A percentile compares a stretch with the other conserved stretches of the same genome.
Conservation (phyloP, 306 rosid species). For the Cucurbita pepo region DNA sequence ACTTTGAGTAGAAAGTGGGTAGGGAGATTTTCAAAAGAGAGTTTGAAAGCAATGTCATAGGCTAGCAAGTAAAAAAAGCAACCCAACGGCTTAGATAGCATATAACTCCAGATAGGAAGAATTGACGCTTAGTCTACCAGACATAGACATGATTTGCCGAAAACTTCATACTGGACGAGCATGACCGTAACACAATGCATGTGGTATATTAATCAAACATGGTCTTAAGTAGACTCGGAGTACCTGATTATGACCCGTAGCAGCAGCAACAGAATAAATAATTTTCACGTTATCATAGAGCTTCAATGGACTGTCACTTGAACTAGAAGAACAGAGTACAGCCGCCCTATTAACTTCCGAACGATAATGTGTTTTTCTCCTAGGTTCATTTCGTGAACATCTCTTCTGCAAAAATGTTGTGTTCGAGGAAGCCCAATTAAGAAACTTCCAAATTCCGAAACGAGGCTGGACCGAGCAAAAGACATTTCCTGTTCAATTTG, state of each 20-base stretch:
- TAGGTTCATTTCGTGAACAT: conserved; percentile 13
- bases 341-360: conserved; percentile 11
- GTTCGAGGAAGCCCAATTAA: not conserved
- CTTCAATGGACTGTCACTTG: conserved; percentile 10
- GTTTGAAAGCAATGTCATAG: too few relatives aligned
- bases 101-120: too few relatives aligned
- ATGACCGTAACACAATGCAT: too few relatives aligned
- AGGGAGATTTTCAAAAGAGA: too few relatives aligned
- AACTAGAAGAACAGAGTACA: conserved; percentile 17
- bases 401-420: conserved; percentile 2
- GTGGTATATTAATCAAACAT: not conserved
- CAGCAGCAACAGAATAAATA: conserved; percentile 71
- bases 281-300: conserved; percentile 33
- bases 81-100: too few relatives aligned
- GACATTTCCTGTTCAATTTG: not conserved
- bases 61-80: too few relatives aligned
- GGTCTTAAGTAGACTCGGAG: not conserved
- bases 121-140: too few relatives aligned
- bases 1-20: too few relatives aligned
- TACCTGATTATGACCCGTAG: conserved; percentile 97
- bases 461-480: not conserved
- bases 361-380: conserved; percentile 3
- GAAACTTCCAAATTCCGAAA: not conserved
- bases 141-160: too few relatives aligned
- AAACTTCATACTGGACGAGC: too few relatives aligned